Conservation (phyloP, 805 yeast species). For the Teunomyces funiuensis region DNA sequence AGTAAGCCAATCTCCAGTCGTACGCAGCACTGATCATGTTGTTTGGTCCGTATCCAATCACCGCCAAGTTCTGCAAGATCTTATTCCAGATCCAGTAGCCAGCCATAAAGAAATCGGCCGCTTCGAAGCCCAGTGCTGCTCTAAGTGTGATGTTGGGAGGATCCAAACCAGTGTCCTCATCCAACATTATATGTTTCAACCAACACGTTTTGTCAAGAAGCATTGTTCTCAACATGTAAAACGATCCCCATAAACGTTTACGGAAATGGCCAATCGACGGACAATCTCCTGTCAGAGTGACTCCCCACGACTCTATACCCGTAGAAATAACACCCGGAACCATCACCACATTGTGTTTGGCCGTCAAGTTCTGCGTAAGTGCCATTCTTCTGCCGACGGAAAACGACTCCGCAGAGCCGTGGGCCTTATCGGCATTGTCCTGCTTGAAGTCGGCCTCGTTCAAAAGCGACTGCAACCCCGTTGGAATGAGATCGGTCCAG, state of each 20-base stretch:
- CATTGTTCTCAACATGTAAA: constrained; percentile 92
- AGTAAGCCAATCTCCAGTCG: constrained; percentile 92
- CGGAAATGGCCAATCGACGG: constrained; percentile 84
- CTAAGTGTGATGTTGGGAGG: constrained; percentile 79
- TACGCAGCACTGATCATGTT: constrained; percentile 89
- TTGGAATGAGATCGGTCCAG: constrained; percentile 67
- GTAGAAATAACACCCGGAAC: constrained; percentile 97
- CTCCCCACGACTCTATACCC: constrained; percentile 92
- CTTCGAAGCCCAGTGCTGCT: constrained; percentile 95
- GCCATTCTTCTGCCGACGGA: constrained; percentile 76
- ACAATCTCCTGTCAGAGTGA: constrained; percentile 67
- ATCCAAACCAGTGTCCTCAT: constrained; percentile 88
- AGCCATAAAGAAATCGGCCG: constrained; percentile 93
- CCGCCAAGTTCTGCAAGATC: constrained; percentile 89
- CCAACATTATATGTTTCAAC: constrained; percentile 88
- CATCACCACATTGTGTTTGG: constrained; percentile 80
- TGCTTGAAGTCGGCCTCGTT: constrained; percentile 48
- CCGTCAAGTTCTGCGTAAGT: constrained; percentile 47
- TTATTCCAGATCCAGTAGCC: constrained; percentile 99
- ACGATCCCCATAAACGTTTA: constrained; percentile 94
- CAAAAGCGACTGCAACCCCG: constrained; percentile 57
- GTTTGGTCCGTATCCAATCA: constrained; percentile 89
- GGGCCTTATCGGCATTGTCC: constrained; percentile 27
- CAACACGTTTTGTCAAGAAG: constrained; percentile 88
- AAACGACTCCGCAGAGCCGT: constrained; percentile 75